Evolutionary conservation across 2,329 filamentous ascomycete genomes (phyloP).

Genomic region (Truncatella angustata): DNA sequence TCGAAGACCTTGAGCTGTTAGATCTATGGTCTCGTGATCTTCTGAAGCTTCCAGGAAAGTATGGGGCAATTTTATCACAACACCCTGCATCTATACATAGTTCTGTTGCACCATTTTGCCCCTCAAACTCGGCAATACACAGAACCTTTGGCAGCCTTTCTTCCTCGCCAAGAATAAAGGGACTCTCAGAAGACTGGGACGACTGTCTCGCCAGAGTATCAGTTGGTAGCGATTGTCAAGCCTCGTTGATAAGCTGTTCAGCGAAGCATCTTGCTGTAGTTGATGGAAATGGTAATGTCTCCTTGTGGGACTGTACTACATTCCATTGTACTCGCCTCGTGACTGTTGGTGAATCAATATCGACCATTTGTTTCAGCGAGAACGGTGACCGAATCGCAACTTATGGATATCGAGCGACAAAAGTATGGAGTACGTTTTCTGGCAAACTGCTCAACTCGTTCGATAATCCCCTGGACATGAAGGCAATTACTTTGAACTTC

Average conservation of each 20-base stretch:
- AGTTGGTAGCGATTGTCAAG: constrained; percentile 10
- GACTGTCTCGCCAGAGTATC: constrained; percentile 12
- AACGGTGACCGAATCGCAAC: constrained; percentile 12
- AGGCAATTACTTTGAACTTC: constrained; percentile 1
- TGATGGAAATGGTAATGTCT: neutral
- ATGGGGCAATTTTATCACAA: constrained; percentile 4
- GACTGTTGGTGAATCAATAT: neutral
- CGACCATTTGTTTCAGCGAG: constrained; percentile 6
- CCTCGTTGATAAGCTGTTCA: constrained; percentile 7
- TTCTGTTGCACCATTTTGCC: constrained; percentile 8
- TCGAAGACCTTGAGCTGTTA: constrained; percentile 12
- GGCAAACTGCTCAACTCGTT: neutral
- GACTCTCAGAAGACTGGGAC: constrained; percentile 11
- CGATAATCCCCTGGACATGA: neutral
- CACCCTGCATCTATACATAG: constrained; percentile 7
- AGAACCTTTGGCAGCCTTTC: constrained; percentile 2
- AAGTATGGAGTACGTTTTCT: constrained; percentile 11
- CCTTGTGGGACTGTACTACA: constrained; percentile 8
- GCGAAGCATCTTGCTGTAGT: constrained; percentile 12
- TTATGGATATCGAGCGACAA: constrained; percentile 11
- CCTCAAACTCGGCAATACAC: neutral
- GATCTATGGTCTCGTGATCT: constrained; percentile 14
- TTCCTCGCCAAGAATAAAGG: neutral
- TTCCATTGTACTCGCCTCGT: neutral
- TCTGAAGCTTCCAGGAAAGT: constrained; percentile 13